phyloP scores from a whole-genome alignment of 139 green algal genomes.

The Chlamydomonas sp. region DNA sequence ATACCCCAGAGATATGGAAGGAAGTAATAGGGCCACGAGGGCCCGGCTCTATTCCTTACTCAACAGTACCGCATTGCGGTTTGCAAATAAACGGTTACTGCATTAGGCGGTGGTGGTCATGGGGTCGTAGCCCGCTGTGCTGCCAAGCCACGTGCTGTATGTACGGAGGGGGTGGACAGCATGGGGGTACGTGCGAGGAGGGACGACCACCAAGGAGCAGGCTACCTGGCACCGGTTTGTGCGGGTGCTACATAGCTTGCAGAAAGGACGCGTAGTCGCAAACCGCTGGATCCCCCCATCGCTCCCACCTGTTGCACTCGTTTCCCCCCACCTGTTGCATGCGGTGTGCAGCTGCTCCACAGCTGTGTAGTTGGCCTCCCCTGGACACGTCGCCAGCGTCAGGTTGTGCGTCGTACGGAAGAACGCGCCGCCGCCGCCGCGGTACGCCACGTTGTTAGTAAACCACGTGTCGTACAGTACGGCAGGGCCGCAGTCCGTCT shows the following conservation, averaged over 20 bases:
- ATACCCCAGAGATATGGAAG: too few relatives aligned
- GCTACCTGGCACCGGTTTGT: too few relatives aligned
- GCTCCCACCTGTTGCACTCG: too few relatives aligned
- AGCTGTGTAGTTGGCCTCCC: too few relatives aligned
- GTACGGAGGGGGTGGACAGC: neutral
- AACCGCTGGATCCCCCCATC: too few relatives aligned
- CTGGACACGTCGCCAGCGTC: neutral
- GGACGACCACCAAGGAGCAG: too few relatives aligned
- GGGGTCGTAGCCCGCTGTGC: constrained; percentile 2
- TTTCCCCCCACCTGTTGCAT: neutral
- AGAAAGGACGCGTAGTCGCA: too few relatives aligned
- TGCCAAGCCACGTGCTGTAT: neutral
- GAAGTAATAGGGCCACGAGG: too few relatives aligned
- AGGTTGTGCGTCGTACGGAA: constrained; percentile 10
- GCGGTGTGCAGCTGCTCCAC: neutral
- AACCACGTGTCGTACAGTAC: neutral
- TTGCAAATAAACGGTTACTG: too few relatives aligned
- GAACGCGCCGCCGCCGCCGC: neutral
- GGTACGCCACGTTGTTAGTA: neutral
- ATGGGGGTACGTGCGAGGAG: neutral
- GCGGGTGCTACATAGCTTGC: too few relatives aligned
- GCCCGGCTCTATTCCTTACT: too few relatives aligned
- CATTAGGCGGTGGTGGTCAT: neutral
- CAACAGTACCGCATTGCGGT: too few relatives aligned
- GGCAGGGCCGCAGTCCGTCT: neutral